Percentiles rank a stretch among this genome's conserved stretches.
Evolutionary conservation across 2,329 filamentous ascomycete genomes (phyloP).

Genomic region (Plectosphaerella sp.): DNA sequence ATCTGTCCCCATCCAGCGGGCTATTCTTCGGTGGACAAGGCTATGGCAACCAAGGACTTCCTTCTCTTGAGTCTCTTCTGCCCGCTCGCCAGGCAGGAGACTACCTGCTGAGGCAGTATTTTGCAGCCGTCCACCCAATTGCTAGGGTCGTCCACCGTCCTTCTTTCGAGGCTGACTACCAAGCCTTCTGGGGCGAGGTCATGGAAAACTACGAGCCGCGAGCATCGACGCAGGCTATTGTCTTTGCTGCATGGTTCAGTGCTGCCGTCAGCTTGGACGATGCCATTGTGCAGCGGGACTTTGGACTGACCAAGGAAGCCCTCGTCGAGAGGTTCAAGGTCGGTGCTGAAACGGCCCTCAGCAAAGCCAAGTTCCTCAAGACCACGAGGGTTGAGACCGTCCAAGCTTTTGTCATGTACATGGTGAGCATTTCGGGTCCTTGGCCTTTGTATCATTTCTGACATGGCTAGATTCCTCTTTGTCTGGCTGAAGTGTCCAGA

Average conservation of each 20-base stretch:
- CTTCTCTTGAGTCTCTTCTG: constrained; percentile 54
- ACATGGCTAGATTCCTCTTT: constrained; percentile 58
- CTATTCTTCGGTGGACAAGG: constrained; percentile 56
- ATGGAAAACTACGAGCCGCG: constrained; percentile 56
- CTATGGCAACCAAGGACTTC: constrained; percentile 30
- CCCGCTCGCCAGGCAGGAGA: constrained; percentile 55
- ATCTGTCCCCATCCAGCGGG: constrained; percentile 63
- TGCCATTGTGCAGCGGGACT: constrained; percentile 41
- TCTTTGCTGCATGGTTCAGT: constrained; percentile 67
- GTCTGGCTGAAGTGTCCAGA: constrained; percentile 66
- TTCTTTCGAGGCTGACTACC: constrained; percentile 62
- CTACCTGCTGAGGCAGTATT: constrained; percentile 62
- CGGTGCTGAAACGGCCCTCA: constrained; percentile 63
- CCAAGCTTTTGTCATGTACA: constrained; percentile 73
- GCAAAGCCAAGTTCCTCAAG: constrained; percentile 65
- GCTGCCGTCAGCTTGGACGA: constrained; percentile 64
- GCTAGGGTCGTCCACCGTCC: constrained; percentile 64
- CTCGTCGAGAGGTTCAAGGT: constrained; percentile 61
- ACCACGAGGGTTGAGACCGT: constrained; percentile 69
- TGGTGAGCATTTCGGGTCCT: constrained; percentile 43
- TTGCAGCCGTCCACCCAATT: constrained; percentile 62
- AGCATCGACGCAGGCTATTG: constrained; percentile 60
- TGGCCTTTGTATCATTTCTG: background rate
- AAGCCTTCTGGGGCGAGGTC: constrained; percentile 61
- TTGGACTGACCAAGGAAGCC: constrained; percentile 48